A percentile compares a stretch with the other conserved stretches of the same genome.
phyloP scores from a whole-genome alignment of 176 grass and related monocot genomes.

The Otatea glauca region DNA sequence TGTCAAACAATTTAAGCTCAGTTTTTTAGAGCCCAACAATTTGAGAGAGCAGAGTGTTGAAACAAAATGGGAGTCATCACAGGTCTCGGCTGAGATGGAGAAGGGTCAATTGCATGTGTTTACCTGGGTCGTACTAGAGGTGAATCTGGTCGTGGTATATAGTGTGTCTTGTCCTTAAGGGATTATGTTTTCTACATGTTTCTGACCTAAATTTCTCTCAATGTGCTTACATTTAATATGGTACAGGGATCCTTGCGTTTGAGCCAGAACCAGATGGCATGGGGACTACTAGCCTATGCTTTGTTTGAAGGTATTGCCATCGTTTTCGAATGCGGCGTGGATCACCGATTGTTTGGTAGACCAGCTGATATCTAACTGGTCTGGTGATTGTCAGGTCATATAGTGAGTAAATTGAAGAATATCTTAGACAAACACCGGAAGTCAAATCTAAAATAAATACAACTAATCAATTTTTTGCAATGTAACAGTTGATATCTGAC shows the following conservation, averaged over 20 bases:
- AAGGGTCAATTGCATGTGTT: background rate
- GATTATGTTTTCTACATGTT: slow-evolving; percentile 29
- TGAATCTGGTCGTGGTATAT: slow-evolving; percentile 8
- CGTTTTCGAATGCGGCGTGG: slow-evolving; percentile 2
- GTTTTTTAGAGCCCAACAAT: slow-evolving; percentile 1
- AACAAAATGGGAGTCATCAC: background rate
- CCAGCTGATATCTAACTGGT: background rate
- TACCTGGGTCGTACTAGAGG: slow-evolving; percentile 1
- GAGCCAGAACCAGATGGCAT: background rate
- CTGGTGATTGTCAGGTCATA: background rate
- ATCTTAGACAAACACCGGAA: no score
- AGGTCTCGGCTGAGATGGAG: background rate
- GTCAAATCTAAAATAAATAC: no score
- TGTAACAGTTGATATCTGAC: no score
- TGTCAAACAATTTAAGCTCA: slow-evolving; percentile 2
- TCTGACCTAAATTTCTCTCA: slow-evolving; percentile 32
- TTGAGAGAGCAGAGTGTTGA: slow-evolving; percentile 2
- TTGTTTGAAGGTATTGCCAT: slow-evolving; percentile 10
- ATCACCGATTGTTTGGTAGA: background rate
- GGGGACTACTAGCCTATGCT: background rate
- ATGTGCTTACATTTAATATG: slow-evolving; percentile 29
- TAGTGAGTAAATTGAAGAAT: no score
- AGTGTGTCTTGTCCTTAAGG: slow-evolving; percentile 20
- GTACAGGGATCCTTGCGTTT: slow-evolving; percentile 20
- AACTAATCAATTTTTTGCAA: no score